A percentile compares a stretch with the other conserved stretches of the same genome.
phyloP scores from a whole-genome alignment of 2,329 filamentous ascomycete genomes.

The Fusarium udum region DNA sequence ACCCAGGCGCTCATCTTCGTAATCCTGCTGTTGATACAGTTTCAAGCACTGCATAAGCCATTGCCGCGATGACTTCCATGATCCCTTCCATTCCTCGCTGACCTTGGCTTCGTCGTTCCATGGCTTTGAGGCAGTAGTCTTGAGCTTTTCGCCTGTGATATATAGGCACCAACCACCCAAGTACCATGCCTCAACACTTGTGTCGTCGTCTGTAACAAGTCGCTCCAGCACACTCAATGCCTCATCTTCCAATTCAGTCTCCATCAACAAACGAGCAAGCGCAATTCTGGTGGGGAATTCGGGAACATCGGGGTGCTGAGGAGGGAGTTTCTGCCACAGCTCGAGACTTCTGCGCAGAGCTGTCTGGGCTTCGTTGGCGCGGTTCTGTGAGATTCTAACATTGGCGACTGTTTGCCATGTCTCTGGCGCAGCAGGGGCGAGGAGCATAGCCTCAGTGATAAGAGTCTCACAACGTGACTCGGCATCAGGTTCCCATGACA shows the following conservation, averaged over 20 bases:
- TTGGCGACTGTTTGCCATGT: slow-evolving; percentile 96
- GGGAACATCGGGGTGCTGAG: slow-evolving; percentile 77
- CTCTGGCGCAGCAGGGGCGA: slow-evolving; percentile 83
- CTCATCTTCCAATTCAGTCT: slow-evolving; percentile 85
- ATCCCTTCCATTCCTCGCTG: slow-evolving; percentile 65
- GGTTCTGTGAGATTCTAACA: slow-evolving; percentile 87
- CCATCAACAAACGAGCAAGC: slow-evolving; percentile 86
- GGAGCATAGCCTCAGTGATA: slow-evolving; percentile 88
- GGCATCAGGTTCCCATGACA: slow-evolving; percentile 91
- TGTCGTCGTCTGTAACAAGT: slow-evolving; percentile 87
- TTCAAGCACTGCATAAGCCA: slow-evolving; percentile 85
- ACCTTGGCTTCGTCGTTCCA: slow-evolving; percentile 40
- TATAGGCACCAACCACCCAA: slow-evolving; percentile 93
- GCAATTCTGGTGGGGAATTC: slow-evolving; percentile 88
- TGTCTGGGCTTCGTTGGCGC: slow-evolving; percentile 79
- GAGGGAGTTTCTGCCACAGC: slow-evolving; percentile 82
- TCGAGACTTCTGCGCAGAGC: slow-evolving; percentile 83
- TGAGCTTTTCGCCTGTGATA: slow-evolving; percentile 76
- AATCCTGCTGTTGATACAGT: slow-evolving; percentile 81
- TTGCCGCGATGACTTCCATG: slow-evolving; percentile 78
- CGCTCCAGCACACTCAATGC: slow-evolving; percentile 87
- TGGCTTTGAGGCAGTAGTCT: slow-evolving; percentile 49
- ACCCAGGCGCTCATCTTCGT: slow-evolving; percentile 82
- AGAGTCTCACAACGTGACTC: slow-evolving; percentile 88
- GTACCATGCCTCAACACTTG: slow-evolving; percentile 97